Base-by-base conservation (phyloP, 495 filamentous ascomycete genomes). In the Podospora pseudocomata region DNA sequence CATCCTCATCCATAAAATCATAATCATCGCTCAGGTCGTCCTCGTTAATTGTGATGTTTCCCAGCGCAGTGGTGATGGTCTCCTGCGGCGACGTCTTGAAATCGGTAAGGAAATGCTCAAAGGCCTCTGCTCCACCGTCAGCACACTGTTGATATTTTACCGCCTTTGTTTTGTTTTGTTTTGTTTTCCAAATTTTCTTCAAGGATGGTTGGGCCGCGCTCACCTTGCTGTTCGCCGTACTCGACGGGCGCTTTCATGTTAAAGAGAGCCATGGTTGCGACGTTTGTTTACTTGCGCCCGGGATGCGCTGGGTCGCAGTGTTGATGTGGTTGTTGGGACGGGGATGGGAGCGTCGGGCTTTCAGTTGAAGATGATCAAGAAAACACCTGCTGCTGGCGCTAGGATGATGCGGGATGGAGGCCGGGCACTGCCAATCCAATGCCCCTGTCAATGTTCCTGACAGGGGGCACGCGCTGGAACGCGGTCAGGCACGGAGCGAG, bases 21-120 rank as follows among this genome's bases (percentile, higher is more conserved):
- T 97, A 94, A 72, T 96, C 93, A 75, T 97, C 93, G 80, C 91
- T 94, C n/a, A 90, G 85, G 71, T 89, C 88, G 81, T 94, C 91
- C 66, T 90, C 93, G 78, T 94, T 90, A 70, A 99, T 90, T 76
- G 92, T 89, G 74, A 99, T 85, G 63, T 91, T 89, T 68, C 91
- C 87, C 39, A 99, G 80, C 19, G 92, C 93, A 74, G 91, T 86
- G 64, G 89, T 87, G 67, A 91, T 84, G 4, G 86, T 86, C 73
- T 93, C 90, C 63, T 89, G 81, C 7, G 91, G 89, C 39, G 91
- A 86, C 15, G 89, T 91, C 81, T 99, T 98, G 86, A 96, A 99
- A 59, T 86, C 86, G 70, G 86, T 81, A 68, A 99, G 84, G 77
- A 99, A 99, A 73, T 90, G 89, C 78, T 93, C 88, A 82, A 99